These are phyloP conservation scores for Farysia itapuensis DNA, from an alignment of 1,284 basidiomycete species.

Conservation along the genomic window DNA sequence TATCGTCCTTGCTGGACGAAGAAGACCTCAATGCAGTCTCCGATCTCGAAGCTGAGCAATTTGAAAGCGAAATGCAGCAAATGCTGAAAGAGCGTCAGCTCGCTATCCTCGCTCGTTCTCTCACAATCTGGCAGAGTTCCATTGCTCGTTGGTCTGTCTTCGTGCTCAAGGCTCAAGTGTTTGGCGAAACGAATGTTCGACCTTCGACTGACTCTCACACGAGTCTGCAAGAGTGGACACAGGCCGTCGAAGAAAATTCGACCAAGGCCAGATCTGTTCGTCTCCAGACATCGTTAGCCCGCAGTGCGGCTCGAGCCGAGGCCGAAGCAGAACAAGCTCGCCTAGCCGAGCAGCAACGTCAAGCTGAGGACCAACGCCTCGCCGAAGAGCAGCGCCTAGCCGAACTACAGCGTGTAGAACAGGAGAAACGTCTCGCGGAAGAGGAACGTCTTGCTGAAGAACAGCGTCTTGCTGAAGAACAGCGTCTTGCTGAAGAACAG, in stretches of 20 bases:
- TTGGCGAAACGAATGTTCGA: too few relatives aligned
- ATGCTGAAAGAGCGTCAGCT: slow-evolving; percentile 6
- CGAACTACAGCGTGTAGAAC: slow-evolving; percentile 1
- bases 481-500: too few relatives aligned
- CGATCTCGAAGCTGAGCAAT: slow-evolving; percentile 1
- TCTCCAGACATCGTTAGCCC: too few relatives aligned
- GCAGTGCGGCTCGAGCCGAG: neutral
- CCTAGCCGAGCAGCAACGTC: neutral
- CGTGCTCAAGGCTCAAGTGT: too few relatives aligned
- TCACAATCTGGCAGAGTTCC: slow-evolving; percentile 12
- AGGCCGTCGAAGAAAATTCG: too few relatives aligned
- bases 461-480: too few relatives aligned
- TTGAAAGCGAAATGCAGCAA: neutral
- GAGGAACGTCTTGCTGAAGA: too few relatives aligned
- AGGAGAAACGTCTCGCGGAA: too few relatives aligned
- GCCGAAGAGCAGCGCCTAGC: neutral
- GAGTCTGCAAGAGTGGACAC: too few relatives aligned
- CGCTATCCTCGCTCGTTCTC: slow-evolving; percentile 2
- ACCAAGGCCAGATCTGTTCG: too few relatives aligned
- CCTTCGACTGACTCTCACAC: too few relatives aligned
- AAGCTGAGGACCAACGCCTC: neutral
- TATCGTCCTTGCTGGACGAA: neutral
- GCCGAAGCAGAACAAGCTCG: neutral
- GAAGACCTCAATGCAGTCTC: neutral
- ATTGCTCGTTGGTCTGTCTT: slow-evolving; percentile 14